Evolutionary conservation across 75 land plant species (phyloP).

Genomic region (Sequoia sempervirens): DNA sequence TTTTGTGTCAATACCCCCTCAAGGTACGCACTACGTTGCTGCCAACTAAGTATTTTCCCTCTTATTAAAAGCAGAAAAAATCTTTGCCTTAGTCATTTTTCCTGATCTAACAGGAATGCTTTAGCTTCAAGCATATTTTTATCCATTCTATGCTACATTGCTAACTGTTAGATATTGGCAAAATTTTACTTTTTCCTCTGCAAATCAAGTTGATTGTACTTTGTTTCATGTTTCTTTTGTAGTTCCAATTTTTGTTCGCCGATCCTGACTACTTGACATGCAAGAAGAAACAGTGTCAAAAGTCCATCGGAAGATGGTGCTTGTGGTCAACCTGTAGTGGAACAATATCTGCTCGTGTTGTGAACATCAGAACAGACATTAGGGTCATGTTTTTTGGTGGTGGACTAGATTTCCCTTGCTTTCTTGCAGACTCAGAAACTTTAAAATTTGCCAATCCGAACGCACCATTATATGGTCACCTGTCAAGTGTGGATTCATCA

Average conservation of each 20-base stretch:
- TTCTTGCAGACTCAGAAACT: slow-evolving; percentile 32
- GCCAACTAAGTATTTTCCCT: background rate
- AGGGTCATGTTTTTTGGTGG: slow-evolving; percentile 69
- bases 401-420: slow-evolving; percentile 69
- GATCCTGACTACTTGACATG: slow-evolving; percentile 74
- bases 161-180: background rate
- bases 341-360: slow-evolving; percentile 61
- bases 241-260: slow-evolving; percentile 58
- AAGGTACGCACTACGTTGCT: slow-evolving; percentile 44
- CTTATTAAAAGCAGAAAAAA: background rate
- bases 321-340: slow-evolving; percentile 49
- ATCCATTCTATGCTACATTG: background rate
- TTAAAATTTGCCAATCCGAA: slow-evolving; percentile 57
- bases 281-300: slow-evolving; percentile 44
- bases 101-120: background rate
- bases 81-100: background rate
- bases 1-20: slow-evolving; percentile 84
- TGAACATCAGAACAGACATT: slow-evolving; percentile 81
- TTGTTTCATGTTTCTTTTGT: slow-evolving; percentile 16
- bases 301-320: slow-evolving; percentile 22
- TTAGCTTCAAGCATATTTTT: background rate
- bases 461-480: slow-evolving; percentile 68
- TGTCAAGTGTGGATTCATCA: slow-evolving; percentile 67
- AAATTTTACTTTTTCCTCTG: background rate
- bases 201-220: background rate